A percentile compares a stretch with the other conserved stretches of the same genome.
These are phyloP conservation scores for Tetradesmus obliquus DNA, from an alignment of 139 green algal species.

Conservation along the genomic window DNA sequence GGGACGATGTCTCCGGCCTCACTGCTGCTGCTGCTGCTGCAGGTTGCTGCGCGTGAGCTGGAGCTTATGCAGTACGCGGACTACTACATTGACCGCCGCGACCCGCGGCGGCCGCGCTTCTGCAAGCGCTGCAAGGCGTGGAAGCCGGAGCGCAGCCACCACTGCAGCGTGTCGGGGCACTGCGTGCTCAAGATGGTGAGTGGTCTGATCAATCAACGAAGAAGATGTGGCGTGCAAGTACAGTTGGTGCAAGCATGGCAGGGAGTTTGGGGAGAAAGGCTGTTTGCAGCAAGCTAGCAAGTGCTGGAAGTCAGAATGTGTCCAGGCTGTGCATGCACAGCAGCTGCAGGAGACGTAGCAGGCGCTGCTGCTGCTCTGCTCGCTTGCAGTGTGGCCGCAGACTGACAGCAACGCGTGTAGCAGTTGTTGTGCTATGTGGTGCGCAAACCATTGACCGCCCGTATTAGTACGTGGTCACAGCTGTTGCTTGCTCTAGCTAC, in stretches of 20 bases:
- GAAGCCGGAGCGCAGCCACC: constrained; percentile 94
- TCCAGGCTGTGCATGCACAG: too few species aligned
- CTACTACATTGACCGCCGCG: constrained; percentile 56
- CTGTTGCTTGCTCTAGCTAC: too few species aligned
- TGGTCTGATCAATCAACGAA: neutral
- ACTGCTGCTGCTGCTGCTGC: neutral
- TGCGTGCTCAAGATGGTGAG: constrained; percentile 94
- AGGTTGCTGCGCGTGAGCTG: constrained; percentile 63
- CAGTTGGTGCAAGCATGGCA: neutral
- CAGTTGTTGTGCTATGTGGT: too few species aligned
- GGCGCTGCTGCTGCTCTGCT: too few species aligned
- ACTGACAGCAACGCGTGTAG: too few species aligned
- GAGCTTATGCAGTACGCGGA: constrained; percentile 60
- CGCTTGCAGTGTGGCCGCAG: too few species aligned
- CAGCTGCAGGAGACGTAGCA: too few species aligned
- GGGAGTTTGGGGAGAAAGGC: neutral
- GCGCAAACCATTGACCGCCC: too few species aligned
- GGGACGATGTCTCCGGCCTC: too few species aligned
- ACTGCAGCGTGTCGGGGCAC: constrained; percentile 87
- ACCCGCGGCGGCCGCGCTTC: constrained; percentile 58
- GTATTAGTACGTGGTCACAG: too few species aligned
- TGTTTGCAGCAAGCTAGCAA: neutral
- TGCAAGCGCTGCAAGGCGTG: constrained; percentile 79
- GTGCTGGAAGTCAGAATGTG: too few species aligned
- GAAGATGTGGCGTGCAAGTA: neutral